Conservation (phyloP, 179 eudicot genomes). For the Camellia oleifera region DNA sequence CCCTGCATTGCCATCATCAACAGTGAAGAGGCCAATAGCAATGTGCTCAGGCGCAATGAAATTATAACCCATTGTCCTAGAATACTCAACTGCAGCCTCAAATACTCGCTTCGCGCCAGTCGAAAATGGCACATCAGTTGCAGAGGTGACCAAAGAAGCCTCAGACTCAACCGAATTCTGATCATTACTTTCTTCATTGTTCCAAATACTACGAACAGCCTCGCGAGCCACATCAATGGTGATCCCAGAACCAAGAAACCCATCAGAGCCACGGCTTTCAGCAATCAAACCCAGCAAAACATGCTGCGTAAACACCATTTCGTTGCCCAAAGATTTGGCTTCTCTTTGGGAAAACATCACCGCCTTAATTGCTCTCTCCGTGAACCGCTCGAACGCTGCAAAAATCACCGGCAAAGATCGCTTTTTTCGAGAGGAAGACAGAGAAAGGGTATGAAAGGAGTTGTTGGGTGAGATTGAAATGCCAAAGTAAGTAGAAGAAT, state of each 20-base stretch:
- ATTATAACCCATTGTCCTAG: constrained; percentile 44
- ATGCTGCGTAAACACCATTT: constrained; percentile 49
- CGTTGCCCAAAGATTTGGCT: constrained; percentile 38
- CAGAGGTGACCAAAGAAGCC: constrained; percentile 20
- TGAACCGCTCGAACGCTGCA: constrained; percentile 52
- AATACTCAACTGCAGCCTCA: constrained; percentile 68
- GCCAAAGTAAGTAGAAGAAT: constrained; percentile 34
- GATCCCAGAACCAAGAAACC: constrained; percentile 46
- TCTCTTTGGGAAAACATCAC: constrained; percentile 51
- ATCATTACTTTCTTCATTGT: constrained; percentile 12
- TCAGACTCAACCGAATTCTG: constrained; percentile 7
- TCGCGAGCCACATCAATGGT: constrained; percentile 40
- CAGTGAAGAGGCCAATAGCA: constrained; percentile 53
- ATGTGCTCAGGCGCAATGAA: constrained; percentile 61
- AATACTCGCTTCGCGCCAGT: constrained; percentile 43
- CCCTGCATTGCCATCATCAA: constrained; percentile 50
- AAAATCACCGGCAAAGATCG: constrained; percentile 15
- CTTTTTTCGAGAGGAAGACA: constrained; percentile 4
- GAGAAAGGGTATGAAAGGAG: neutral
- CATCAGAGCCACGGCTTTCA: constrained; percentile 37
- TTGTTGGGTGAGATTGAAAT: constrained; percentile 20
- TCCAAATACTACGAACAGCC: constrained; percentile 42
- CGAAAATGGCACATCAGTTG: constrained; percentile 46
- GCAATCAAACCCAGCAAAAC: constrained; percentile 48
- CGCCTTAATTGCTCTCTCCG: constrained; percentile 53